Conservation (phyloP, 2,329 filamentous ascomycete genomes). For the Blastomyces gilchristii region DNA sequence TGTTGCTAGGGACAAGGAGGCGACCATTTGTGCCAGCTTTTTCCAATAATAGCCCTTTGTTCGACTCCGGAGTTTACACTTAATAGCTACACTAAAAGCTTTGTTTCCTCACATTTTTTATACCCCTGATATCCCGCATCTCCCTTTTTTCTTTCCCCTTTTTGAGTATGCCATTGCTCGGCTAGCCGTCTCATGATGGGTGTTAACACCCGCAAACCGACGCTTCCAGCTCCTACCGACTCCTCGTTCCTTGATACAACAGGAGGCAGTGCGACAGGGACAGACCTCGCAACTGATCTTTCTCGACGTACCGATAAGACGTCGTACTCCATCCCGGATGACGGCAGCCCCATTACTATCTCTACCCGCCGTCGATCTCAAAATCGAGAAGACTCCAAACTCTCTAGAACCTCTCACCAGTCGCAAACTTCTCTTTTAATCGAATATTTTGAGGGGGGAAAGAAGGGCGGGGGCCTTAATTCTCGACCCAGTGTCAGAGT, state of each 20-base stretch:
- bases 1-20: neutral
- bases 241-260: conserved; percentile 38
- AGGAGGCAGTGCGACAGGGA: conserved; percentile 33
- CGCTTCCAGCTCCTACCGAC: conserved; percentile 42
- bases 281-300: conserved; percentile 42
- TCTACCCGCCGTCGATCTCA: conserved; percentile 46
- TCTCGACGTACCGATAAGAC: conserved; percentile 42
- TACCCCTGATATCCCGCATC: neutral
- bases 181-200: conserved; percentile 35
- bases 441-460: conserved; percentile 85
- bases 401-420: conserved; percentile 42
- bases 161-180: conserved; percentile 30
- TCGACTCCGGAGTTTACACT: neutral
- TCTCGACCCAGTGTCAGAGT: conserved; percentile 75
- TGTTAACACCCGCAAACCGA: conserved; percentile 39
- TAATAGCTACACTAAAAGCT: neutral
- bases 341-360: conserved; percentile 75
- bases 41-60: neutral
- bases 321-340: conserved; percentile 42
- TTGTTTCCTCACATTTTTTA: neutral
- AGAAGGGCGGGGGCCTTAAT: conserved; percentile 47
- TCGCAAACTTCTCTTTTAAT: conserved; percentile 89
- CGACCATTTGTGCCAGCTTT: neutral
- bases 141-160: neutral
- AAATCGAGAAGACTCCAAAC: conserved; percentile 43